Conservation (phyloP, 352 stramenopile species). For the Phytopythium cucurbitacearum region DNA sequence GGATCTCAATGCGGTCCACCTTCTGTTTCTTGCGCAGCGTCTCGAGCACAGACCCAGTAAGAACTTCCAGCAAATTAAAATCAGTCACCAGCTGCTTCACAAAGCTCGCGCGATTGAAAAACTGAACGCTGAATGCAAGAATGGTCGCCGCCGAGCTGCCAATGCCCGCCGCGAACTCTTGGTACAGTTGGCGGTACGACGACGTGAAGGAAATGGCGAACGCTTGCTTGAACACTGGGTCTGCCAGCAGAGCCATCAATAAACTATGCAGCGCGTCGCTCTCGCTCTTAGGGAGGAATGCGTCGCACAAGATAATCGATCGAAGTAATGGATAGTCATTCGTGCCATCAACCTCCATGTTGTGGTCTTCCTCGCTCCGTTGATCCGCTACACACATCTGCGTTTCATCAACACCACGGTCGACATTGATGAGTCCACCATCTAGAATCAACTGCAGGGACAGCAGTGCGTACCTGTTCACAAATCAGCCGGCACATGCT, state of each 20-base stretch:
- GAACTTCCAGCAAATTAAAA: constrained; percentile 69
- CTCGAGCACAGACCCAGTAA: constrained; percentile 66
- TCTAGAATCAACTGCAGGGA: constrained; percentile 4
- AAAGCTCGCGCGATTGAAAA: constrained; percentile 98
- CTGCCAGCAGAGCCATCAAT: constrained; percentile 94
- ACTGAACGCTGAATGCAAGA: constrained; percentile 94
- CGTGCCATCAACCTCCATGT: constrained; percentile 32
- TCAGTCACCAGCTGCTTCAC: constrained; percentile 82
- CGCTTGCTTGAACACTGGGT: constrained; percentile 96
- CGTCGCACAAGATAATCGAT: constrained; percentile 83
- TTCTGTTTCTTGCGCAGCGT: constrained; percentile 60
- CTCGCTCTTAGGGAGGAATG: constrained; percentile 72
- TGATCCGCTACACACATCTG: constrained; percentile 34
- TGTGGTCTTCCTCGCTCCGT: constrained; percentile 31
- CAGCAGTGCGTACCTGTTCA: constrained; percentile 43
- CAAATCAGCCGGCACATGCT: constrained; percentile 81
- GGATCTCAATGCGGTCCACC: constrained; percentile 32
- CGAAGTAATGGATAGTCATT: constrained; percentile 56
- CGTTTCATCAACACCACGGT: not conserved
- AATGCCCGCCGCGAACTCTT: constrained; percentile 67
- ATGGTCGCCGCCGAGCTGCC: constrained; percentile 87
- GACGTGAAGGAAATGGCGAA: constrained; percentile 94
- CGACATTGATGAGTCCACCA: not conserved
- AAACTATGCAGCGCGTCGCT: constrained; percentile 90
- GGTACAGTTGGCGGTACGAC: constrained; percentile 89